Evolutionary conservation across 176 grass and related monocot genomes (phyloP).

Genomic region (Avena sativa): DNA sequence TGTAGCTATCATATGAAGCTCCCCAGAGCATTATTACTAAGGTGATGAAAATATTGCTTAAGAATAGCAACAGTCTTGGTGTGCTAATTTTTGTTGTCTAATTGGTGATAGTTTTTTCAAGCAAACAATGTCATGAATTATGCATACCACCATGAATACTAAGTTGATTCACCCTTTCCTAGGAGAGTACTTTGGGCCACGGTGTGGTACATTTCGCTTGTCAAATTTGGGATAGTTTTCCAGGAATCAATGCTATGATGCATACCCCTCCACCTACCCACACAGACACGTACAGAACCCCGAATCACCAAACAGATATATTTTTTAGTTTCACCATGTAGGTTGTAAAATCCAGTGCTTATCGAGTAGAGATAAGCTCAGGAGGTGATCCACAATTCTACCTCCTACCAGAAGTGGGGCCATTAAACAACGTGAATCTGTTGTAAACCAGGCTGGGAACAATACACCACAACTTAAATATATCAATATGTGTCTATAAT

Average conservation of each 20-base stretch:
- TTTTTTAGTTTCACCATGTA: background rate
- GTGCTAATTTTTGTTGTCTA: background rate
- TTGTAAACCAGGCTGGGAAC: no score
- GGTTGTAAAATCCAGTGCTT: background rate
- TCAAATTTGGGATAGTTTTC: background rate
- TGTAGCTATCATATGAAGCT: background rate
- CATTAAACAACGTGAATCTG: no score
- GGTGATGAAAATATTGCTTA: background rate
- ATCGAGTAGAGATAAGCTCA: background rate
- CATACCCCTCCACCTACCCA: background rate
- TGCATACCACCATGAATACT: background rate
- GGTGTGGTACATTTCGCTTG: background rate
- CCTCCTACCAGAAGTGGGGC: no score
- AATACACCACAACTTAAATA: no score
- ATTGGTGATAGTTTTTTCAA: background rate
- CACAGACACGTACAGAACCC: background rate
- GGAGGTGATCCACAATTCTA: no score
- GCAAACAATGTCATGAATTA: background rate
- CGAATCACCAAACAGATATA: background rate
- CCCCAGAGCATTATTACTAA: constrained; percentile 14
- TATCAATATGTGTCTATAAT: no score
- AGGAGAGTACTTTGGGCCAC: background rate
- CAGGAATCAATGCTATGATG: background rate
- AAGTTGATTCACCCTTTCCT: background rate
- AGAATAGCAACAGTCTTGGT: background rate